Evolutionary conservation across 306 rosid genomes (phyloP).

Genomic region (Fragaria nilgerrensis): DNA sequence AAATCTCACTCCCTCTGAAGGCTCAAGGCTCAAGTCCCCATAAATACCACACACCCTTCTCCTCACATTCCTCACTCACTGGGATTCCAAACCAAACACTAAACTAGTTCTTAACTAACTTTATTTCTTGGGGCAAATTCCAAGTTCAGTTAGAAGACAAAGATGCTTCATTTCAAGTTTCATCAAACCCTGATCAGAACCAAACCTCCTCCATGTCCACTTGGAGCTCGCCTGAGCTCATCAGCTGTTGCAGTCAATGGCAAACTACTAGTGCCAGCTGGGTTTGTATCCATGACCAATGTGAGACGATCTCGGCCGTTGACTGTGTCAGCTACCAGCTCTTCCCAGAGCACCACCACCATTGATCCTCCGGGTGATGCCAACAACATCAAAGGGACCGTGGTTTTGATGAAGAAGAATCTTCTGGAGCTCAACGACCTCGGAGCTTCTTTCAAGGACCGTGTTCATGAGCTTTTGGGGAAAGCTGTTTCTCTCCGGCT

Average conservation of each 20-base stretch:
- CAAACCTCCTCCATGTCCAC: not conserved
- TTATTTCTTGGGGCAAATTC: not conserved
- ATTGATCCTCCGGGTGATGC: not conserved
- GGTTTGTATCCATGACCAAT: not conserved
- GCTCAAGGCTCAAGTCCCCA: not conserved
- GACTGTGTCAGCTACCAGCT: constrained; percentile 13
- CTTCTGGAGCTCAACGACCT: constrained; percentile 69
- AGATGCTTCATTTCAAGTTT: constrained; percentile 13
- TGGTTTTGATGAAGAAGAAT: constrained; percentile 73
- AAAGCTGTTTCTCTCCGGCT: constrained; percentile 53
- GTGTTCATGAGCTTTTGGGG: constrained; percentile 58
- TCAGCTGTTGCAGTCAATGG: not conserved
- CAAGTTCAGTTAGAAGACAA: not conserved
- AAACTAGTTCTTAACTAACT: not conserved
- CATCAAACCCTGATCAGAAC: constrained; percentile 8
- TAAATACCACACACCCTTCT: constrained; percentile 9
- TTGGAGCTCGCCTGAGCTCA: constrained; percentile 9
- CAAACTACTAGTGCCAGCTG: not conserved
- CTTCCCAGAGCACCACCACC: constrained; percentile 22
- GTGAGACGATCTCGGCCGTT: constrained; percentile 22
- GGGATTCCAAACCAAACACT: not conserved
- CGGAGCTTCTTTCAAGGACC: constrained; percentile 47
- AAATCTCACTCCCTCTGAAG: not conserved
- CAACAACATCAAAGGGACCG: constrained; percentile 48
- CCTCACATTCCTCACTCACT: not conserved